Evolutionary conservation across 2,329 filamentous ascomycete species (phyloP).

Genomic region (Epichloe uncinata): DNA sequence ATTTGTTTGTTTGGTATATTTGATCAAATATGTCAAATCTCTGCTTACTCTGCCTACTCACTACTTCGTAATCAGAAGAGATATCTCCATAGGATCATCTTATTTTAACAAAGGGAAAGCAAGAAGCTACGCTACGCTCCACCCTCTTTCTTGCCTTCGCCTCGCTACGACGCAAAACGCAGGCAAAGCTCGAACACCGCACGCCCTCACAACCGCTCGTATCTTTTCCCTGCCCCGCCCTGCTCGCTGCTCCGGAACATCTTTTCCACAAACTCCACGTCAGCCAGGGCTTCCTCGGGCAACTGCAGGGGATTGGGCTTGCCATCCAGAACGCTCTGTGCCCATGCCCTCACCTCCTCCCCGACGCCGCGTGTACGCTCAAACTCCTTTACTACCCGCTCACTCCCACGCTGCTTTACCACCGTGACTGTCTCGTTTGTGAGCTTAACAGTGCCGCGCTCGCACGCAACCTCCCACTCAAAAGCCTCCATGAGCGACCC

Average conservation of each 20-base stretch:
- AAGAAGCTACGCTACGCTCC: no score
- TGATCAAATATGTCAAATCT: no score
- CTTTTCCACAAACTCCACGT: slow-evolving; percentile 45
- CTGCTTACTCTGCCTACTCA: no score
- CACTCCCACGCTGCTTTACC: slow-evolving; percentile 19
- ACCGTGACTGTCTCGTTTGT: slow-evolving; percentile 33
- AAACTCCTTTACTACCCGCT: slow-evolving; percentile 25
- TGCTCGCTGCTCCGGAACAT: slow-evolving; percentile 35
- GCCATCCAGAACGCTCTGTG: slow-evolving; percentile 34
- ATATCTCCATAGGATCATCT: no score
- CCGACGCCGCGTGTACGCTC: slow-evolving; percentile 39
- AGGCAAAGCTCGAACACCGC: no score
- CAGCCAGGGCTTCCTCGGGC: slow-evolving; percentile 44
- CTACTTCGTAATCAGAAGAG: no score
- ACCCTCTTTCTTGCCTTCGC: no score
- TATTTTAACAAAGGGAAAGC: no score
- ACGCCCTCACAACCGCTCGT: slow-evolving; percentile 14
- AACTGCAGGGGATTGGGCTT: slow-evolving; percentile 35
- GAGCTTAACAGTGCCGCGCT: slow-evolving; percentile 37
- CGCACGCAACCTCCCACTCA: slow-evolving; percentile 44
- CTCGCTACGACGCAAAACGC: no score
- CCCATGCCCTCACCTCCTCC: slow-evolving; percentile 50
- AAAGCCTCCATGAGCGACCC: slow-evolving; percentile 40
- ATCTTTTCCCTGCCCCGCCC: slow-evolving; percentile 24
- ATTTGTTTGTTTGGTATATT: no score